Evolutionary conservation across 2,329 filamentous ascomycete genomes (phyloP), one percentile per base, ranked within the genome.

Genomic region (Ascochyta viciae-villosae): DNA sequence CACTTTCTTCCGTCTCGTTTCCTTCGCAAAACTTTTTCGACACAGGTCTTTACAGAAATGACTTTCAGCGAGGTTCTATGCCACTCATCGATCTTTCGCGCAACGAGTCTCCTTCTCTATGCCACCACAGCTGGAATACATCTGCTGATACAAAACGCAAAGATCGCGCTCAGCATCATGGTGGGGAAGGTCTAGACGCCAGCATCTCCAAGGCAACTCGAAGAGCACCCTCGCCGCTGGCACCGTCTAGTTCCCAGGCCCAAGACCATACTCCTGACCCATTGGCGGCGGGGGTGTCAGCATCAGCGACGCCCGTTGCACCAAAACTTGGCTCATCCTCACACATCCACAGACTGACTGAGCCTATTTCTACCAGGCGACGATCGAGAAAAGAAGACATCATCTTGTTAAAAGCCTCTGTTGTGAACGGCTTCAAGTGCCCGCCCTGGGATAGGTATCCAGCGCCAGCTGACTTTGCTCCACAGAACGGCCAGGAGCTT

Each of bases 381-480:
- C 80, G 90, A 13, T 83, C 90, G 2, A 89, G 83, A 4, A 81
- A 82, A 15, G 92, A 96, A 74, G 83, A 92, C 68, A 88, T 90
- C 27, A 87, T 97, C 46, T 76, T 98, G 8, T 80, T 90, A 1
- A 87, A 88, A 68, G 87, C 89, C 3, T 95, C 93, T 4, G 89
- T 87, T 51, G 82, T 99, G 19, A 91, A 96, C 71, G 91, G 89
- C 0, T 89, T 87, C 67, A 82, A 89, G 19, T 98, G 96, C 64
- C 92, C 90, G 10, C 92, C 90, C 0, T 99, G 95, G 95, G 63
- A 68, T 27, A 84, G 84, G n/a, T 76, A 76, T 2, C 80, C 86
- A 26, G 89, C 91, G 1, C 73, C 83, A 0, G 74, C 81, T 4
- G 85, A 89, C 27, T 96, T 97, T 64, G 74, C 81, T 29, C 74